Evolutionary conservation across 352 stramenopile species (phyloP), one percentile per base, ranked within the genome.

Genomic region (Phytophthora colocasiae): DNA sequence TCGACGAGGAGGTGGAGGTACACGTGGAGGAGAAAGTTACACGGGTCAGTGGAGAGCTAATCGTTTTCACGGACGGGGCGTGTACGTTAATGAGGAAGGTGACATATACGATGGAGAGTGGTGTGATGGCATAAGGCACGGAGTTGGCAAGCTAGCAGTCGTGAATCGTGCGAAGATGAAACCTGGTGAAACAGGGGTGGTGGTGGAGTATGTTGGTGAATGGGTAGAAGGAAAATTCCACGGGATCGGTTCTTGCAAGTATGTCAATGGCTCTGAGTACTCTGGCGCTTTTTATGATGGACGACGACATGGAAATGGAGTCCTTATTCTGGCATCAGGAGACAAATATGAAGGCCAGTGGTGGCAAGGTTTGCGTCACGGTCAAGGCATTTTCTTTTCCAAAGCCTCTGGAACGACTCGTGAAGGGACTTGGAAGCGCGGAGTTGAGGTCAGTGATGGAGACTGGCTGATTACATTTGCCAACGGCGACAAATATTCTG

Each of bases 261-360:
- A 96, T 45, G 58, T 70, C 39, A 90, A 98, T 66, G 92, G 90
- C 22, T 89, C 91, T 49, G 73, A 98, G 31, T 98, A 98, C 61
- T 93, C 89, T 6, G 96, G 96, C 0, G 60, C 59, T 1, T 98
- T 90, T 32, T 62, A 85, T 4, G 72, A 90, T 45, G 88, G 87
- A 38, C 78, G 87, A 62, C 77, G 88, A 15, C 87, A 97, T 38
- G 91, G 90, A 15, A 80, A 81, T 48, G 90, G 92, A 3, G 47
- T 85, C 6, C 74, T 90, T 17, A 44, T 81, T 15, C 53, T 76
- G 11, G 60, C 66, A 1, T 75, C 63, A 0, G 78, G 77, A 4
- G 82, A 93, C 41, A 65, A 61, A 7, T 93, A 91, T 63, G 83
- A 90, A 27, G 87, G 87, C 0, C 73, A 92, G 49, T 95, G 87